Percentiles rank a stretch among this genome's conserved stretches.
phyloP scores from a whole-genome alignment of 257 asterid species.

The Cinchona pubescens region DNA sequence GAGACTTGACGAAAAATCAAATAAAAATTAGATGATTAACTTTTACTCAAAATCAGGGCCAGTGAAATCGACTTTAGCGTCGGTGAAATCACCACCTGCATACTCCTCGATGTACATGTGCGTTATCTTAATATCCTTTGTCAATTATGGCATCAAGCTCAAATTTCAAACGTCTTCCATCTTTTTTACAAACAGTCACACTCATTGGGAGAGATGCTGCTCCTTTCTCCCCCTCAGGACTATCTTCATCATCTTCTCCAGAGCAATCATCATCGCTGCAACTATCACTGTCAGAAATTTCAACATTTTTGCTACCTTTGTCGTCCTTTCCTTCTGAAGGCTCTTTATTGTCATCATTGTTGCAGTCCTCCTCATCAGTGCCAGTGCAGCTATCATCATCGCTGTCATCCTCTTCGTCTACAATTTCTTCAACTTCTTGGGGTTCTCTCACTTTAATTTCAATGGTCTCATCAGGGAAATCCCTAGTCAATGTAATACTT shows the following conservation, averaged over 20 bases:
- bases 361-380: neutral
- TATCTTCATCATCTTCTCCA: neutral
- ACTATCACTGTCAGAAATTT: neutral
- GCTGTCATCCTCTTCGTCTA: neutral
- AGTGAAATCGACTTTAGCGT: neutral
- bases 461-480: neutral
- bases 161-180: neutral
- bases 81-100: neutral
- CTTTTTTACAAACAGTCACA: neutral
- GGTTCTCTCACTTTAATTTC: neutral
- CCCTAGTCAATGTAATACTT: neutral
- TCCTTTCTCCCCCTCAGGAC: neutral
- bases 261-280: neutral
- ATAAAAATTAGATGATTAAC: neutral
- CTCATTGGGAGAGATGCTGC: neutral
- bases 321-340: neutral
- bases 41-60: neutral
- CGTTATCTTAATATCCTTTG: neutral
- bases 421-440: neutral
- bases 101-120: neutral
- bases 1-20: neutral
- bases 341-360: neutral
- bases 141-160: neutral
- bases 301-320: neutral
- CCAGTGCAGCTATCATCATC: neutral